Percentiles rank a stretch among this genome's conserved stretches.
These are phyloP conservation scores for Carallia brachiata DNA, from an alignment of 345 rosid genomes.

Conservation along the genomic window DNA sequence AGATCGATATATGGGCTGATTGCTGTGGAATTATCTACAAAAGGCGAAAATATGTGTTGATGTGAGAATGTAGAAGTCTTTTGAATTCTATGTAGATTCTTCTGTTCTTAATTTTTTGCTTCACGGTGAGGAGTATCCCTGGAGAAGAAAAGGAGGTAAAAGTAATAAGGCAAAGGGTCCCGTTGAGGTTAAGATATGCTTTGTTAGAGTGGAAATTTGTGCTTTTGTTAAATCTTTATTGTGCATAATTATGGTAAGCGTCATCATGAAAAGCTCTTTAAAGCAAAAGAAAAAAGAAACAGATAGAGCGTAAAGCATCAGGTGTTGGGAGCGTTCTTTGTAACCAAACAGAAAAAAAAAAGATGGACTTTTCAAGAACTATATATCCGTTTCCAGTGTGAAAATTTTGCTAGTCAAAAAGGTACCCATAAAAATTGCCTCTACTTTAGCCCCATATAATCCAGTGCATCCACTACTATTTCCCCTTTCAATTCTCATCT, in stretches of 20 bases:
- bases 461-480: neutral
- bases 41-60: no score
- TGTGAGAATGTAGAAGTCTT: no score
- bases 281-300: constrained; percentile 37
- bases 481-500: neutral
- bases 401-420: constrained; percentile 29
- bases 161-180: constrained; percentile 26
- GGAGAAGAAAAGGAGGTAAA: constrained; percentile 4
- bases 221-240: constrained; percentile 28
- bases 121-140: neutral
- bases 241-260: constrained; percentile 24
- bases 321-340: constrained; percentile 8
- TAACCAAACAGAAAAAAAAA: constrained; percentile 35
- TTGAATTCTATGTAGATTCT: neutral
- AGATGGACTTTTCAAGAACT: constrained; percentile 28
- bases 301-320: constrained; percentile 33
- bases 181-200: constrained; percentile 17
- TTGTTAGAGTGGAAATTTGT: constrained; percentile 24
- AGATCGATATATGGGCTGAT: no score
- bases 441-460: constrained; percentile 18
- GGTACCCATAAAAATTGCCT: constrained; percentile 20
- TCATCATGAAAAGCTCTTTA: constrained; percentile 38
- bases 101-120: neutral
- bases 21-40: no score
- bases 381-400: constrained; percentile 12